Conservation (phyloP, 768 basidiomycete genomes). For the Boletus pseudo-olivaceus region DNA sequence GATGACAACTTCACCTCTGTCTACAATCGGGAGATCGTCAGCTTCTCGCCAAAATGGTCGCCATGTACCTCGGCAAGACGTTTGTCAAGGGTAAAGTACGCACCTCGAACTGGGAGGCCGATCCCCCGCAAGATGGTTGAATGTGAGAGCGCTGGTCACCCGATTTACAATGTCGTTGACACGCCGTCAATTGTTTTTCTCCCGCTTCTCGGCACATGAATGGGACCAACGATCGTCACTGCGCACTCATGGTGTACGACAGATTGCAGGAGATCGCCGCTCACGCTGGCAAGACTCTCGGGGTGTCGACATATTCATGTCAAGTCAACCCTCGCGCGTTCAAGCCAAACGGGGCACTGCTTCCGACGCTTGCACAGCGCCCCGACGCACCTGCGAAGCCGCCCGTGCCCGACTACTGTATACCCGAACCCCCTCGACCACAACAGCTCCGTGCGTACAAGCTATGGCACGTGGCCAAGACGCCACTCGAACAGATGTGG, state of each 20-base stretch:
- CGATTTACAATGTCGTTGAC: background rate
- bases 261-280: conserved; percentile 34
- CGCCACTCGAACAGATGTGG: conserved; percentile 39
- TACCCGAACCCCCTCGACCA: conserved; percentile 28
- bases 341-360: background rate
- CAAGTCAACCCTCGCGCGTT: conserved; percentile 21
- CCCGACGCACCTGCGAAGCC: background rate
- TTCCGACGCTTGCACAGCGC: background rate
- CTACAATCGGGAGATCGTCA: conserved; percentile 39
- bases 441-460: conserved; percentile 44
- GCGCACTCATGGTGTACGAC: conserved; percentile 43
- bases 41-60: conserved; percentile 43
- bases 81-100: conserved; percentile 46
- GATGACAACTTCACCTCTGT: conserved; percentile 34
- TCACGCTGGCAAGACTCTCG: conserved; percentile 16
- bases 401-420: conserved; percentile 22
- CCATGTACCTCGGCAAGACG: conserved; percentile 36
- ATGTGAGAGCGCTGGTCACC: conserved; percentile 27
- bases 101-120: conserved; percentile 44
- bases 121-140: conserved; percentile 37
- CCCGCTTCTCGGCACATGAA: conserved; percentile 27
- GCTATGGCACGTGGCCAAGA: conserved; percentile 38
- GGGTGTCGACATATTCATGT: conserved; percentile 21
- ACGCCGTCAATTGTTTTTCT: background rate
- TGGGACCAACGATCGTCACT: conserved; percentile 52